A percentile compares a stretch with the other conserved stretches of the same genome.
phyloP scores from a whole-genome alignment of 2,329 filamentous ascomycete species.

The Ophiostoma populinum region DNA sequence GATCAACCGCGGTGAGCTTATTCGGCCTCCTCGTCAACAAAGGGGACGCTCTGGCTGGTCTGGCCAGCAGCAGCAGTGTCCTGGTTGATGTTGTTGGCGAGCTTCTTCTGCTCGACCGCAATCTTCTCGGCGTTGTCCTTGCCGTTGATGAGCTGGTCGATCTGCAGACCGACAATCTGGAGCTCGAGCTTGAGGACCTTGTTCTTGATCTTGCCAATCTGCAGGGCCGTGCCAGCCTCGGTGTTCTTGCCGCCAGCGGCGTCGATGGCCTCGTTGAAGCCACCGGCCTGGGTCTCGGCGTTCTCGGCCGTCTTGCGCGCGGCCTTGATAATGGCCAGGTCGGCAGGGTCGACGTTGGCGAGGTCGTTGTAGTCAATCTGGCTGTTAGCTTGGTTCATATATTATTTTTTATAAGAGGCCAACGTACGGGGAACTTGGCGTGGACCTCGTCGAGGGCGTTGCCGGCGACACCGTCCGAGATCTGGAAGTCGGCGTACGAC shows the following conservation, averaged over 20 bases:
- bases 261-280: constrained; percentile 36
- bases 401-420: neutral
- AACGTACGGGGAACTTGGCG: constrained; percentile 32
- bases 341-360: constrained; percentile 26
- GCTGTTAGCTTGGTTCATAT: neutral
- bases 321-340: constrained; percentile 32
- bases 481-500: constrained; percentile 25
- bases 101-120: constrained; percentile 29
- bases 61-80: constrained; percentile 20
- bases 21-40: constrained; percentile 14
- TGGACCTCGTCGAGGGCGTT: constrained; percentile 35
- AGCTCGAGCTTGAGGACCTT: constrained; percentile 41
- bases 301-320: constrained; percentile 32
- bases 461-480: constrained; percentile 33
- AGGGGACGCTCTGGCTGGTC: constrained; percentile 20
- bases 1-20: neutral
- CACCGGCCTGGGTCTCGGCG: constrained; percentile 31
- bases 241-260: constrained; percentile 25
- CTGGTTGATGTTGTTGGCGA: constrained; percentile 31
- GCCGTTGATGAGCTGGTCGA: constrained; percentile 31
- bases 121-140: constrained; percentile 25
- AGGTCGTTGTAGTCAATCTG: constrained; percentile 28
- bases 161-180: constrained; percentile 31
- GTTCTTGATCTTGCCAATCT: constrained; percentile 42
- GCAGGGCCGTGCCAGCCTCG: constrained; percentile 25